A percentile compares a stretch with the other conserved stretches of the same genome.
These are phyloP conservation scores for Cotoneaster glaucophyllus DNA, from an alignment of 306 rosid genomes.

Conservation along the genomic window DNA sequence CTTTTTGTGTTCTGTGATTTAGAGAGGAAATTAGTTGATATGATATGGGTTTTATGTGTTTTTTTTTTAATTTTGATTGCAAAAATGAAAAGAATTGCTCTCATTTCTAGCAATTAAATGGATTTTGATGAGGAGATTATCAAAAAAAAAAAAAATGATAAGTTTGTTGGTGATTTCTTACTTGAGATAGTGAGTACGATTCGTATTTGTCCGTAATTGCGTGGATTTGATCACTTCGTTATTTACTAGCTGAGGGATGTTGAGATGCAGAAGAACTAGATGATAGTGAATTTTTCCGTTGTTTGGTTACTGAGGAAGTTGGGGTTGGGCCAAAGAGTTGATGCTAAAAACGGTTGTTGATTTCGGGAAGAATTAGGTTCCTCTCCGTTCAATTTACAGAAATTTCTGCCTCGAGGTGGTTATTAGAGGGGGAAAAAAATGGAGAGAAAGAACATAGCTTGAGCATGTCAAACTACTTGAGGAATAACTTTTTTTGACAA, in stretches of 20 bases:
- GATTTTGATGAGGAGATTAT: not conserved
- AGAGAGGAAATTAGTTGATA: not conserved
- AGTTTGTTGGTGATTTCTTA: not conserved
- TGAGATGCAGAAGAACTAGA: not conserved
- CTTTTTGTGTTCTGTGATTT: not conserved
- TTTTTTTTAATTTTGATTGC: not conserved
- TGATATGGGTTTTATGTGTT: not conserved
- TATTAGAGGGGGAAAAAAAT: not conserved
- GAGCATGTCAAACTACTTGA: not conserved
- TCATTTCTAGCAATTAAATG: not conserved
- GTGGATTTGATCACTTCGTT: not conserved
- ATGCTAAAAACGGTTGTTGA: not conserved
- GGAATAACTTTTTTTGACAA: not conserved
- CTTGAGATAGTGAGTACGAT: not conserved
- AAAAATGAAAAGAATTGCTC: not conserved
- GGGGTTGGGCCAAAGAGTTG: not conserved
- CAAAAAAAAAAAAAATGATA: no score
- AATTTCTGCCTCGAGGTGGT: not conserved
- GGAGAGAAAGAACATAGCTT: not conserved
- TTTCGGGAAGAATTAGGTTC: not conserved
- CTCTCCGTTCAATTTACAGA: not conserved
- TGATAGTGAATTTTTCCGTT: not conserved
- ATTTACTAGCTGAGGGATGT: not conserved
- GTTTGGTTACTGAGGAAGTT: not conserved
- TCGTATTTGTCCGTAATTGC: not conserved